Evolutionary conservation across 2,329 filamentous ascomycete species (phyloP).

Genomic region (Pochonia chlamydosporia): DNA sequence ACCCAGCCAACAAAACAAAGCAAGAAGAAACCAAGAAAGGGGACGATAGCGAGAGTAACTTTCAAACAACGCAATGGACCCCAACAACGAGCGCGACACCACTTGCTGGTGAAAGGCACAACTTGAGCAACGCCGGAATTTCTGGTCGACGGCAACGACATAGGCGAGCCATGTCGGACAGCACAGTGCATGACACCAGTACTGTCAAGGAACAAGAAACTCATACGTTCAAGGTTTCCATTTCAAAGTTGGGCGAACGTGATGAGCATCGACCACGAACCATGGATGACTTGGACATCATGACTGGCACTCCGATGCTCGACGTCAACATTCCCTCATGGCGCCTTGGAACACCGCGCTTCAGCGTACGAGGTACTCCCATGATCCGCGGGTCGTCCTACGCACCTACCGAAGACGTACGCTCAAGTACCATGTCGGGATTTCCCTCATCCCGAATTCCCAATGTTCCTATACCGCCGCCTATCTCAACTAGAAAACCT

Average conservation of each 20-base stretch:
- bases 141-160: conserved; percentile 30
- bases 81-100: conserved; percentile 34
- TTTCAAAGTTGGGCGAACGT: conserved; percentile 59
- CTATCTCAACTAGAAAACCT: conserved; percentile 26
- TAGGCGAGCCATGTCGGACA: conserved; percentile 68
- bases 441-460: conserved; percentile 28
- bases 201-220: conserved; percentile 48
- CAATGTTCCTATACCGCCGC: conserved; percentile 18
- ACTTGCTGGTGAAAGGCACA: conserved; percentile 25
- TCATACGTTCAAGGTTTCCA: conserved; percentile 73
- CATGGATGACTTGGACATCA: conserved; percentile 47
- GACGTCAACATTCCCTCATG: conserved; percentile 79
- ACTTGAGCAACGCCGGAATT: conserved; percentile 22
- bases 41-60: not conserved
- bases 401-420: conserved; percentile 65
- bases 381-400: conserved; percentile 77
- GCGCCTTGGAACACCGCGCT: conserved; percentile 74
- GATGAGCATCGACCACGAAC: conserved; percentile 53
- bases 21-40: conserved; percentile 13
- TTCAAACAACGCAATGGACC: conserved; percentile 27
- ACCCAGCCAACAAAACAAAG: conserved; percentile 26
- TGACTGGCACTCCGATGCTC: conserved; percentile 45
- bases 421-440: conserved; percentile 54
- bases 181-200: conserved; percentile 63
- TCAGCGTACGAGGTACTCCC: conserved; percentile 70